phyloP scores from a whole-genome alignment of 2,329 filamentous ascomycete species.

The Stachybotrys chartarum region DNA sequence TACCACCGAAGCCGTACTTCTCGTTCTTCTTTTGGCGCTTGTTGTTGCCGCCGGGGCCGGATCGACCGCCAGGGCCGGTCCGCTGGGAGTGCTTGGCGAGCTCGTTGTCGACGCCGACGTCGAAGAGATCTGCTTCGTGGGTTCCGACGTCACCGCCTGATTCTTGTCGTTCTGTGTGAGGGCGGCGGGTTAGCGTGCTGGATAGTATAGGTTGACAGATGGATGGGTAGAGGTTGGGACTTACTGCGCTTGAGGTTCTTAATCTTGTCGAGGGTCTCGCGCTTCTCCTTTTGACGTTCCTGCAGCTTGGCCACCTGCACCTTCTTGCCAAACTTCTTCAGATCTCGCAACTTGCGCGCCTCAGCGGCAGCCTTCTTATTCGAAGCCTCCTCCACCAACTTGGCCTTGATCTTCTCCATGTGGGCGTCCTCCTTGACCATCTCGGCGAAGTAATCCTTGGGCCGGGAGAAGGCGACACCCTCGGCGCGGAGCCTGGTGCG shows the following conservation, averaged over 20 bases:
- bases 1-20: constrained; percentile 93
- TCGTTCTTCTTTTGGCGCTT: constrained; percentile 93
- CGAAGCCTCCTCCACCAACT: constrained; percentile 86
- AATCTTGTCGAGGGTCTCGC: constrained; percentile 91
- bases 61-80: constrained; percentile 30
- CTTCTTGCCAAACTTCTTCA: constrained; percentile 99
- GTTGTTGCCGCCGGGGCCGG: constrained; percentile 34
- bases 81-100: constrained; percentile 32
- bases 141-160: constrained; percentile 52
- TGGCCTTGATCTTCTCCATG: constrained; percentile 94
- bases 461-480: constrained; percentile 77
- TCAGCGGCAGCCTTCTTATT: constrained; percentile 88
- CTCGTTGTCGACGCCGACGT: constrained; percentile 74
- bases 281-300: constrained; percentile 88
- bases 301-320: constrained; percentile 95
- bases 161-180: constrained; percentile 71
- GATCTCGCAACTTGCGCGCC: constrained; percentile 82
- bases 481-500: constrained; percentile 73
- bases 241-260: constrained; percentile 89
- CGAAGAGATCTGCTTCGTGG: constrained; percentile 83
- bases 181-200: neutral
- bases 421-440: constrained; percentile 99
- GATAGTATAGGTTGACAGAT: neutral
- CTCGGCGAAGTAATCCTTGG: constrained; percentile 94
- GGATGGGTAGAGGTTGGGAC: constrained; percentile 26